These are phyloP conservation scores for Trichoderma pleuroti DNA, from an alignment of 2,329 filamentous ascomycete species.

Conservation along the genomic window DNA sequence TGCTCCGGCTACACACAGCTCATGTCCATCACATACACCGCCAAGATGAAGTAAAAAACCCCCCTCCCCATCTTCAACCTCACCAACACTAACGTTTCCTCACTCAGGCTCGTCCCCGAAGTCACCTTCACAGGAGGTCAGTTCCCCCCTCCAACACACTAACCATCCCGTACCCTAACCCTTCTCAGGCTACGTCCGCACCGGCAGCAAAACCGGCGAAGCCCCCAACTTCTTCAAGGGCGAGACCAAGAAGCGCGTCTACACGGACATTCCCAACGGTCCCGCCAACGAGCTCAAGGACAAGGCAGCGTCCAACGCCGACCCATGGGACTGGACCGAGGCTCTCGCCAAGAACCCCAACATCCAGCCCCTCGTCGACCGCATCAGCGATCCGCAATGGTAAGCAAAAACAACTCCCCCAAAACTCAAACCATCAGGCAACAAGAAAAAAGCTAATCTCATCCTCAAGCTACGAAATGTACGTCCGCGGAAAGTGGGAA, in stretches of 20 bases:
- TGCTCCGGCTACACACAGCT: slow-evolving; percentile 16
- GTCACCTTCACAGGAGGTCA: slow-evolving; percentile 16
- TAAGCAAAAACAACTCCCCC: not conserved
- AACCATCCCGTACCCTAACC: not conserved
- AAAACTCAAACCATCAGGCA: not conserved
- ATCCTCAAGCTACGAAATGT: slow-evolving; percentile 1
- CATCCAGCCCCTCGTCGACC: slow-evolving; percentile 7
- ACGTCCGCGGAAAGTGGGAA: slow-evolving; percentile 16
- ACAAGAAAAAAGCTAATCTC: not conserved
- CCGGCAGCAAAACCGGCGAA: slow-evolving; percentile 3
- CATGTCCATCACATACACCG: slow-evolving; percentile 15
- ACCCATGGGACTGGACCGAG: slow-evolving; percentile 6
- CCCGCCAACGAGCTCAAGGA: slow-evolving; percentile 8
- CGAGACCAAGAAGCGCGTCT: slow-evolving; percentile 6
- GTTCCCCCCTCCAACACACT: not conserved
- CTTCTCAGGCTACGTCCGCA: not conserved
- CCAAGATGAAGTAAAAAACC: slow-evolving; percentile 8
- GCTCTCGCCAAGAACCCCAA: slow-evolving; percentile 6
- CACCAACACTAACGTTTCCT: not conserved
- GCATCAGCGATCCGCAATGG: slow-evolving; percentile 15
- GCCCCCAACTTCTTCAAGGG: slow-evolving; percentile 8
- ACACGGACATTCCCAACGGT: slow-evolving; percentile 12
- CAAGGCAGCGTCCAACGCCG: not conserved
- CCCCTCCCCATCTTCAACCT: not conserved
- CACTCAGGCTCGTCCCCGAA: slow-evolving; percentile 7